A percentile compares a stretch with the other conserved stretches of the same genome.
These are phyloP conservation scores for Arbutus unedo DNA, from an alignment of 148 eudicot genomes.

Conservation along the genomic window DNA sequence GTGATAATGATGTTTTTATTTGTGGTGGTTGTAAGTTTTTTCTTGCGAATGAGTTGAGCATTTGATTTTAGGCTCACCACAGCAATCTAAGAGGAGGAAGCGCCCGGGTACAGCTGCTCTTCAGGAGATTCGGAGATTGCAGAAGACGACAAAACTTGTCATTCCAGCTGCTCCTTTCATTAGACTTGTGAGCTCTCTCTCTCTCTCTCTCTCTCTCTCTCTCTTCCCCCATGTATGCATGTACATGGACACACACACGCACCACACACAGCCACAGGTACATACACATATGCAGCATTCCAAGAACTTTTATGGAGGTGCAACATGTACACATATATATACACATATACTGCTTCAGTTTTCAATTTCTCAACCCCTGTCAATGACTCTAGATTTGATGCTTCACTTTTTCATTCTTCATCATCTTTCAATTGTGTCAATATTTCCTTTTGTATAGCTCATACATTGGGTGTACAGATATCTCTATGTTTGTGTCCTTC, in stretches of 20 bases:
- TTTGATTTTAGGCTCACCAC: slow-evolving; percentile 14
- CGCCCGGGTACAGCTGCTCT: slow-evolving; percentile 35
- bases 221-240: too few relatives aligned
- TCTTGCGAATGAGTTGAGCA: background rate
- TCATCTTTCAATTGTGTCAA: background rate
- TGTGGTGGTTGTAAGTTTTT: background rate
- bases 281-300: background rate
- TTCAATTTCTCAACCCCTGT: background rate
- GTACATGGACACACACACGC: too few relatives aligned
- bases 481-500: background rate
- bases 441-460: background rate
- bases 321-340: background rate
- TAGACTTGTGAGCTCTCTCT: slow-evolving; percentile 18
- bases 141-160: slow-evolving; percentile 34
- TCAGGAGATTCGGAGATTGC: slow-evolving; percentile 43
- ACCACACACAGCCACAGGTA: background rate
- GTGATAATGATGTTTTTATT: background rate
- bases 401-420: background rate
- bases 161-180: slow-evolving; percentile 52
- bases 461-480: background rate
- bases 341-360: background rate
- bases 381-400: background rate
- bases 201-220: background rate
- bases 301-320: background rate
- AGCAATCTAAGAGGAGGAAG: slow-evolving; percentile 17